Percentiles rank a stretch among this genome's conserved stretches.
These are phyloP conservation scores for Craspedostauros australis DNA, from an alignment of 108 stramenopile species.

Conservation along the genomic window DNA sequence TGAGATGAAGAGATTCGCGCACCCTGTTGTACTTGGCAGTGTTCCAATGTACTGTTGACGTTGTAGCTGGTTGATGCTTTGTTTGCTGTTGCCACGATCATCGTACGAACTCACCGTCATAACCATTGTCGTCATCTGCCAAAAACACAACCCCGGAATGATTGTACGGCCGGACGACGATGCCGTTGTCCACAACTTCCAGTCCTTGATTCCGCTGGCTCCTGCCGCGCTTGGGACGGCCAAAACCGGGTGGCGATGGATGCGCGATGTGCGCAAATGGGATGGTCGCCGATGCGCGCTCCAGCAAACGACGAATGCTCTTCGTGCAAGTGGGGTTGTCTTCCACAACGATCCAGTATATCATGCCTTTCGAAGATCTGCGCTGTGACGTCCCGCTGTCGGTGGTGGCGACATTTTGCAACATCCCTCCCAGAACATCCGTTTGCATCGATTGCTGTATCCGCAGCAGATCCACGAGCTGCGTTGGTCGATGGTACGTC, in stretches of 20 bases:
- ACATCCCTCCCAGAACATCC: conserved; percentile 11
- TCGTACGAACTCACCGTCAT: conserved; percentile 12
- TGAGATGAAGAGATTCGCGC: no score
- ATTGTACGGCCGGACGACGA: no score
- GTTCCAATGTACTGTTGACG: no score
- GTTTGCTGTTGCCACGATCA: no score
- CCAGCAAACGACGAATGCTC: no score
- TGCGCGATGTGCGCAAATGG: conserved; percentile 2
- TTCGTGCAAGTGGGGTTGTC: no score
- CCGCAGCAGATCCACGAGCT: conserved; percentile 4
- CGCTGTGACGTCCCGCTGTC: neutral
- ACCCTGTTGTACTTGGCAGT: no score
- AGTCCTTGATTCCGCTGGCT: conserved; percentile 11
- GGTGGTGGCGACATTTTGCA: conserved; percentile 1
- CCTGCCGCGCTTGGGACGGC: neutral
- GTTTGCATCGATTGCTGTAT: conserved; percentile 8
- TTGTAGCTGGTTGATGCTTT: no score
- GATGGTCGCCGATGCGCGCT: no score
- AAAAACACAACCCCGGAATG: conserved; percentile 11
- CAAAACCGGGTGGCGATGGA: neutral
- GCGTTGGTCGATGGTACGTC: conserved; percentile 10
- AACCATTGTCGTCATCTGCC: conserved; percentile 19
- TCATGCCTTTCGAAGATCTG: no score
- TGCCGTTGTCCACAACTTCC: conserved; percentile 10
- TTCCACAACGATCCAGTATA: conserved; percentile 5